These are phyloP conservation scores for Starmerella apis DNA, from an alignment of 805 yeast genomes.

Conservation along the genomic window DNA sequence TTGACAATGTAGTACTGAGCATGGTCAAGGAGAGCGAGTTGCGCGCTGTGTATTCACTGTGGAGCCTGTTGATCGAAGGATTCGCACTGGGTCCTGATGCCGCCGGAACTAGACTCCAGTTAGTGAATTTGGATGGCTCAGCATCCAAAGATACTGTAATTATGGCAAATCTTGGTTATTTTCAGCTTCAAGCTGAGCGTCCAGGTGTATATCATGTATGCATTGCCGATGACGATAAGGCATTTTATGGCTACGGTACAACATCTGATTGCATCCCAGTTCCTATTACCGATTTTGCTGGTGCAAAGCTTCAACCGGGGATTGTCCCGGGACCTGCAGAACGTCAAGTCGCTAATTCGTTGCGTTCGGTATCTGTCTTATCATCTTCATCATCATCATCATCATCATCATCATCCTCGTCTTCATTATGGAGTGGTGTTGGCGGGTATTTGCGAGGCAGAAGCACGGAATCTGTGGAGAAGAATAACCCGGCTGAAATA, in stretches of 20 bases:
- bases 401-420: not conserved
- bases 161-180: conserved; percentile 75
- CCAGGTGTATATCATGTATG: conserved; percentile 55
- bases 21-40: conserved; percentile 31
- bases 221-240: not conserved
- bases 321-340: not conserved
- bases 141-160: conserved; percentile 46
- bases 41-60: conserved; percentile 42
- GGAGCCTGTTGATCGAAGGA: conserved; percentile 49
- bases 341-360: not conserved
- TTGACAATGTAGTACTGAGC: conserved; percentile 50
- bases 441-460: not conserved
- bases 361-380: not conserved
- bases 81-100: conserved; percentile 14
- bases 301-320: not conserved
- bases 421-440: conserved; percentile 5
- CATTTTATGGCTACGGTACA: not conserved
- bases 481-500: conserved; percentile 44
- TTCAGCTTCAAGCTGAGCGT: conserved; percentile 53
- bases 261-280: conserved; percentile 10
- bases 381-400: not conserved
- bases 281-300: not conserved
- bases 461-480: not conserved
- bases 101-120: conserved; percentile 43
- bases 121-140: conserved; percentile 27